phyloP scores from a whole-genome alignment of 1,139 yeast genomes.

The Spathaspora sp. region DNA sequence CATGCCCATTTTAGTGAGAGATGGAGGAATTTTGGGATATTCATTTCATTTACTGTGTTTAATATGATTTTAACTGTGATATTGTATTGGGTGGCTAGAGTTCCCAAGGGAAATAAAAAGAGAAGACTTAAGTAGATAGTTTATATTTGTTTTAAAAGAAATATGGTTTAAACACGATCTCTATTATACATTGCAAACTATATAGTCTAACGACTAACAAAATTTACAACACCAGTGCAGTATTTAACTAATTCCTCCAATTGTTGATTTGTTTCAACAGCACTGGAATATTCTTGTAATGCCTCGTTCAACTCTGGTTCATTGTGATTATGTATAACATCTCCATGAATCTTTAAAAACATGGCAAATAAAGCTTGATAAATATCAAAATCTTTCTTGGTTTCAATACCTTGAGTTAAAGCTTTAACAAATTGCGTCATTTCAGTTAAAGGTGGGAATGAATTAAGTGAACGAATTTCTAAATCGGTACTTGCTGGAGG shows the following conservation, averaged over 20 bases:
- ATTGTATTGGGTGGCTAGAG: constrained; percentile 75
- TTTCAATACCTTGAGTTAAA: constrained; percentile 53
- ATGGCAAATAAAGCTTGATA: constrained; percentile 77
- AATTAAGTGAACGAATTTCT: constrained; percentile 78
- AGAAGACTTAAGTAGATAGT: constrained; percentile 15
- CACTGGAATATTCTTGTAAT: constrained; percentile 39
- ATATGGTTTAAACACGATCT: too few relatives aligned
- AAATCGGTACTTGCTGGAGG: constrained; percentile 82
- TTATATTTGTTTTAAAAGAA: too few relatives aligned
- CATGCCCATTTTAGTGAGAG: constrained; percentile 44
- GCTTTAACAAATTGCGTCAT: constrained; percentile 65
- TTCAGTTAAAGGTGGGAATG: constrained; percentile 65
- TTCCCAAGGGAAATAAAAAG: constrained; percentile 50
- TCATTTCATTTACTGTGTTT: constrained; percentile 45
- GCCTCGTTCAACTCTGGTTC: constrained; percentile 40
- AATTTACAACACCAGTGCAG: constrained; percentile 78
- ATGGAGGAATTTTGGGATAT: constrained; percentile 74
- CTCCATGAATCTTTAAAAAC: constrained; percentile 79
- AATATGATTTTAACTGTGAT: constrained; percentile 52
- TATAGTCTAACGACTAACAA: constrained; percentile 31
- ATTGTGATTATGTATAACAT: constrained; percentile 56
- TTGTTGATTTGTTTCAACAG: constrained; percentile 26
- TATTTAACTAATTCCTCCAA: constrained; percentile 74
- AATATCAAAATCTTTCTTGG: constrained; percentile 67
- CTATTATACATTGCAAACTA: too few relatives aligned